Evolutionary conservation across 83 land plant species (phyloP), one percentile per base, ranked within the genome.

Genomic region (Diphasiastrum complanatum): DNA sequence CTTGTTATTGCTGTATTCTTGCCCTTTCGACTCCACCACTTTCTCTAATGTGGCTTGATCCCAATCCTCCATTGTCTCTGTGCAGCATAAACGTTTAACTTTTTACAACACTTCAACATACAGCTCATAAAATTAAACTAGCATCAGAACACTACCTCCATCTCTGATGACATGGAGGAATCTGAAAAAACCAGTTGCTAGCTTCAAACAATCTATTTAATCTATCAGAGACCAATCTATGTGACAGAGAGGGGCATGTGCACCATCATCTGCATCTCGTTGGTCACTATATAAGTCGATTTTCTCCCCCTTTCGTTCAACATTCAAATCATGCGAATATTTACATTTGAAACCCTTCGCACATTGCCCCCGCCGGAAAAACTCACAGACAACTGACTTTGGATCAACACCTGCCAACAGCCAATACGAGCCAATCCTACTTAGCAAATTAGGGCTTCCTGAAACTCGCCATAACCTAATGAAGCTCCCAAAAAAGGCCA

Each of bases 61-160:
- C 99, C 99, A 95, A 31, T 95, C 99, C 68, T 95, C 99, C 99
- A 95, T 95, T 8, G 88, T 89, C 18, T n/a, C n/a, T n/a, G n/a
- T n/a, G n/a, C n/a, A n/a, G n/a, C n/a, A n/a, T n/a, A n/a, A n/a
- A n/a, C n/a, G n/a, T n/a, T n/a, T n/a, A n/a, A n/a, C n/a, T n/a
- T n/a, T n/a, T n/a, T n/a, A n/a, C n/a, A n/a, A n/a, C n/a, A n/a
- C n/a, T n/a, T n/a, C n/a, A n/a, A n/a, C n/a, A n/a, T n/a, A n/a
- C n/a, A n/a, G n/a, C n/a, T n/a, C n/a, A n/a, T n/a, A n/a, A n/a
- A n/a, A n/a, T n/a, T n/a, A n/a, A n/a, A n/a, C n/a, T n/a, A n/a
- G n/a, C n/a, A n/a, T n/a, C n/a, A n/a, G n/a, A n/a, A n/a, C n/a
- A n/a, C n/a, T n/a, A n/a, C n/a, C n/a, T n/a, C n/a, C n/a, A n/a